Conservation (phyloP, 441 rosid genomes). For the Aleurites moluccanus region DNA sequence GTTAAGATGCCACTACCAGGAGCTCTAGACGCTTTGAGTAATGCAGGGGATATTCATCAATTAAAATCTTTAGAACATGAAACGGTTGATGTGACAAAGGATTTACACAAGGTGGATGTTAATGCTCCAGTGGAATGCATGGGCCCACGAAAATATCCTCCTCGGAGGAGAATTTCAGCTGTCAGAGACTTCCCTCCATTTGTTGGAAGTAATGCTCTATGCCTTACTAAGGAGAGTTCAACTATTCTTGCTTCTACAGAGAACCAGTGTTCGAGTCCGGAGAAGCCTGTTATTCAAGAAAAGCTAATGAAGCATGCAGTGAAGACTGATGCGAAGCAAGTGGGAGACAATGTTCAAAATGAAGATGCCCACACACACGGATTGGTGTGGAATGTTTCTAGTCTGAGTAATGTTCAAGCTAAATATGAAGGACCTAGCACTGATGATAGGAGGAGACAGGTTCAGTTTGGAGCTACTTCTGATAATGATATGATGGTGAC, state of each 20-base stretch:
- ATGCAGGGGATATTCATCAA: slow-evolving; percentile 8
- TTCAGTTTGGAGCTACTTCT: slow-evolving; percentile 19
- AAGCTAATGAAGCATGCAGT: slow-evolving; percentile 6
- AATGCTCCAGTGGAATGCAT: slow-evolving; percentile 17
- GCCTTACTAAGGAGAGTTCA: slow-evolving; percentile 21
- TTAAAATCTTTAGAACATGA: slow-evolving; percentile 6
- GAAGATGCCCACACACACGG: slow-evolving; percentile 16
- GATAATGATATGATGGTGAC: slow-evolving; percentile 15
- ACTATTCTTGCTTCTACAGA: slow-evolving; percentile 21
- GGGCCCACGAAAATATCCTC: slow-evolving; percentile 33
- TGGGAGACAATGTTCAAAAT: slow-evolving; percentile 9
- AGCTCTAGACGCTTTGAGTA: neutral
- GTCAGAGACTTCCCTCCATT: slow-evolving; percentile 42
- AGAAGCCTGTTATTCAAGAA: slow-evolving; percentile 22
- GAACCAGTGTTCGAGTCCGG: slow-evolving; percentile 14
- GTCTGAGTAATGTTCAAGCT: slow-evolving; percentile 15
- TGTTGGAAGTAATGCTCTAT: slow-evolving; percentile 45
- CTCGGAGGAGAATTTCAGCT: slow-evolving; percentile 39
- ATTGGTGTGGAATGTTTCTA: slow-evolving; percentile 16
- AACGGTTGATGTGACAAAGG: slow-evolving; percentile 11
- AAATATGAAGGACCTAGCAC: slow-evolving; percentile 9
- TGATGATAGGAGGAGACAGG: slow-evolving; percentile 17
- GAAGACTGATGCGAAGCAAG: slow-evolving; percentile 17
- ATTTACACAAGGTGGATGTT: slow-evolving; percentile 16
- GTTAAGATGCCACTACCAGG: slow-evolving; percentile 21